phyloP scores from a whole-genome alignment of 176 grass and related monocot genomes.

The bread wheat (Triticum aestivum) region DNA sequence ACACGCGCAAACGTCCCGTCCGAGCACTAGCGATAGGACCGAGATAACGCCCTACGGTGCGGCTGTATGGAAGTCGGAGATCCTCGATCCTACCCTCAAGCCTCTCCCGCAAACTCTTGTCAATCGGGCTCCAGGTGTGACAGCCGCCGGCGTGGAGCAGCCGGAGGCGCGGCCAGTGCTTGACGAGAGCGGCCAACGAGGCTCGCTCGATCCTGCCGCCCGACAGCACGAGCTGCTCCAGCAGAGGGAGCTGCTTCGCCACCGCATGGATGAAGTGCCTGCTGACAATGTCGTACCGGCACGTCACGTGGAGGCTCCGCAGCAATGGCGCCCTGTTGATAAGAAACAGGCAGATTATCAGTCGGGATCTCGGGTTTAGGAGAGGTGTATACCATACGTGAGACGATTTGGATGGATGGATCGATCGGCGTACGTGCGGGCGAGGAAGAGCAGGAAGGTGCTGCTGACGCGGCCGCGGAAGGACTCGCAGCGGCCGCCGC shows the following conservation, averaged over 20 bases:
- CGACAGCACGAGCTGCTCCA: not conserved
- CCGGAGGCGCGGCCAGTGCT: not conserved
- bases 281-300: not conserved
- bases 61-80: not conserved
- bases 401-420: not conserved
- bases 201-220: not conserved
- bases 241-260: not conserved
- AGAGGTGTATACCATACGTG: too few relatives aligned
- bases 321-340: not conserved
- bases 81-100: not conserved
- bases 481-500: not conserved
- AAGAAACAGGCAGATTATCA: too few relatives aligned
- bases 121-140: not conserved
- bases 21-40: too few relatives aligned
- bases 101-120: not conserved
- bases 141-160: not conserved
- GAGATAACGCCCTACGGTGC: too few relatives aligned
- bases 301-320: not conserved
- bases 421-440: not conserved
- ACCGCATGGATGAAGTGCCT: not conserved
- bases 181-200: not conserved
- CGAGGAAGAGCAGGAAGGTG: not conserved
- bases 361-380: too few relatives aligned
- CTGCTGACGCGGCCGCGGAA: not conserved
- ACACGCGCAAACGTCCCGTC: too few relatives aligned